Evolutionary conservation across 1,139 yeast species (phyloP), one percentile per base, ranked within the genome.

Genomic region (Lodderomyces margitis): DNA sequence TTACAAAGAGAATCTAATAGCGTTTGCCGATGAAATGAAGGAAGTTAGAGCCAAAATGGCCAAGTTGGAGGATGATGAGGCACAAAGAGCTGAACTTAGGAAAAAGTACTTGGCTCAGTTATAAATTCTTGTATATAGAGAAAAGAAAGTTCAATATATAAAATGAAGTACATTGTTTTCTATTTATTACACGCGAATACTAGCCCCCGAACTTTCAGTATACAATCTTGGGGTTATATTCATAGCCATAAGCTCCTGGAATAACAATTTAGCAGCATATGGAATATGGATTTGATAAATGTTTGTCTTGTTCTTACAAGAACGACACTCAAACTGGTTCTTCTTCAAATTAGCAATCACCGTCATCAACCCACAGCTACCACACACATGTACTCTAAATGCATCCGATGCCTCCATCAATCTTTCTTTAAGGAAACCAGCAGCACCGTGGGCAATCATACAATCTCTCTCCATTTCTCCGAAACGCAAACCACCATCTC

Each of bases 381-480:
- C 98, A 74, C 99, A 92, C 24, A 94, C 85, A 62, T 94, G 98
- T 35, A 94, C 98, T 66, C 98, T 80, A 74, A 92, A 92, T 3
- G 98, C 97, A 72, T 92, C 99, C 0, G 98, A 89, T 3, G 97
- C 97, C 66, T 92, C 98, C 97, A 92, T 91, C 64, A 92, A 75
- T 64, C 99, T 80, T 69, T 92, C 99, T 68, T 91, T 88, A 68
- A 92, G 78, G 74, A 92, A 92, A 7, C 97, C 95, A 1, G 98
- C 97, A 2, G 97, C 98, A 63, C 98, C 98, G 64, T 92, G 98
- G 4, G 98, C 98, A 75, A 92, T 92, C 96, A 94, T 92, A 85
- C 98, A 92, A 75, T 94, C 98, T 75, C 98, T 88, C 70, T 92
- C 99, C 99, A 92, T 92, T 71, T 92, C 99, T 61, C 99, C 99